These are phyloP conservation scores for Boletus rubescentipes DNA, from an alignment of 768 basidiomycete species.

Conservation along the genomic window DNA sequence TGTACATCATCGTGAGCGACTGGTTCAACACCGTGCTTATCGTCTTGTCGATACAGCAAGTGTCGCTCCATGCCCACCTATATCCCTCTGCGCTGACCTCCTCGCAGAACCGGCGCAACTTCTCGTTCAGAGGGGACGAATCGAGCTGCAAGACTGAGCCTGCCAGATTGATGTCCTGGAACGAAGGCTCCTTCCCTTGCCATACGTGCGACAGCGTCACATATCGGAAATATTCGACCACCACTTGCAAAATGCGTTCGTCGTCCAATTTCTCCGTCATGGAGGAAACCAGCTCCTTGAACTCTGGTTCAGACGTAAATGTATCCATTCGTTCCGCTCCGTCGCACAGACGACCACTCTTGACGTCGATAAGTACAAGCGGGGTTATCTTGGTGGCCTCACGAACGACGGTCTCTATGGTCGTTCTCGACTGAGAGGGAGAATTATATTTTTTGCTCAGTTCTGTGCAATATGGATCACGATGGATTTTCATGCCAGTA, in stretches of 20 bases:
- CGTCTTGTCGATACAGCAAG: conserved; percentile 14
- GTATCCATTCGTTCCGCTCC: not conserved
- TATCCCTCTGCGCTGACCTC: conserved; percentile 3
- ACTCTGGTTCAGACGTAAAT: conserved; percentile 1
- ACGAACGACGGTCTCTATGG: not conserved
- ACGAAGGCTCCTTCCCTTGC: conserved; percentile 8
- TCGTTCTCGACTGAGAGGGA: not conserved
- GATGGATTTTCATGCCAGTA: fast-evolving
- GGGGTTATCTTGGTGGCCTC: not conserved
- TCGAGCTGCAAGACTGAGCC: conserved; percentile 8
- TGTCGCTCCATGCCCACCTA: conserved; percentile 16
- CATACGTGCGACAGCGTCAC: conserved; percentile 16
- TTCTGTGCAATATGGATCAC: not conserved
- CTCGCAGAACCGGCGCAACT: conserved; percentile 9
- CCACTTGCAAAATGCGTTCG: not conserved
- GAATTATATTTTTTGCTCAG: not conserved
- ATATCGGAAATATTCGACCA: conserved; percentile 6
- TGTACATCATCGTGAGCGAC: conserved; percentile 15
- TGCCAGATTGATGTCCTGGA: conserved; percentile 2
- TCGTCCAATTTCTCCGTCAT: conserved; percentile 5
- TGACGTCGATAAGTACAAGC: not conserved
- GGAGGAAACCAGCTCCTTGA: conserved; percentile 7
- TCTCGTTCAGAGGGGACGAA: not conserved
- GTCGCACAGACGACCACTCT: conserved; percentile 1
- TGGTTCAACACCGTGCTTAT: conserved; percentile 1